Evolutionary conservation across 2,329 filamentous ascomycete genomes (phyloP).

Genomic region (Diaporthe nobilis): DNA sequence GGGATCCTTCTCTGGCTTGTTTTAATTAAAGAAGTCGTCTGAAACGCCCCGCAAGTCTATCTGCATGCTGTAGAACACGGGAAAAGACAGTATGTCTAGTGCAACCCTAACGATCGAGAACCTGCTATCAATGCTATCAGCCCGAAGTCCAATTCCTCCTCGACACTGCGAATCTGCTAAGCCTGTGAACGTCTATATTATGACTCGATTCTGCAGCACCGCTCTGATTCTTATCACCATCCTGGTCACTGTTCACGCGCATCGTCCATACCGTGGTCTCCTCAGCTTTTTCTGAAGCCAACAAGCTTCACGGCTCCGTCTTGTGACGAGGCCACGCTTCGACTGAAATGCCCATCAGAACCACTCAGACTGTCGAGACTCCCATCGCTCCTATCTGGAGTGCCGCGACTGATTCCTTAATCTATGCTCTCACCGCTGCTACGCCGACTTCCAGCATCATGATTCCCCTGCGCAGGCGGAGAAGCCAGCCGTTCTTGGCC

Average conservation of each 20-base stretch:
- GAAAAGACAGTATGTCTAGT: neutral
- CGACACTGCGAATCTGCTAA: neutral
- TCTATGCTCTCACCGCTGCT: too few relatives aligned
- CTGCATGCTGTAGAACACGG: neutral
- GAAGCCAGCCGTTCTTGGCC: neutral
- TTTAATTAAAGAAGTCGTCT: neutral
- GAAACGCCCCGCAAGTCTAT: neutral
- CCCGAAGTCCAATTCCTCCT: neutral
- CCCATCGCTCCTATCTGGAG: neutral
- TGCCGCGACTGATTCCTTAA: neutral
- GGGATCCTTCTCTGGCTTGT: too few relatives aligned
- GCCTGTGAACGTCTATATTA: neutral
- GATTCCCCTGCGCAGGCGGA: neutral
- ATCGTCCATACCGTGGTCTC: neutral
- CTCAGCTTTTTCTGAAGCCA: neutral
- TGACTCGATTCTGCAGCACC: neutral
- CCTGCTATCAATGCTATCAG: constrained; percentile 6
- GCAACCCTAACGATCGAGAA: neutral
- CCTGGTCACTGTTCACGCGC: neutral
- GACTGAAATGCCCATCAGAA: neutral
- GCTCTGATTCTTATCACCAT: neutral
- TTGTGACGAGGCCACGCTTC: neutral
- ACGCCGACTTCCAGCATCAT: neutral
- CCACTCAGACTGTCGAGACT: neutral
- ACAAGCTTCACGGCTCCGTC: neutral